phyloP scores from a whole-genome alignment of 208 protist genomes.

The Crithidia expoeki region DNA sequence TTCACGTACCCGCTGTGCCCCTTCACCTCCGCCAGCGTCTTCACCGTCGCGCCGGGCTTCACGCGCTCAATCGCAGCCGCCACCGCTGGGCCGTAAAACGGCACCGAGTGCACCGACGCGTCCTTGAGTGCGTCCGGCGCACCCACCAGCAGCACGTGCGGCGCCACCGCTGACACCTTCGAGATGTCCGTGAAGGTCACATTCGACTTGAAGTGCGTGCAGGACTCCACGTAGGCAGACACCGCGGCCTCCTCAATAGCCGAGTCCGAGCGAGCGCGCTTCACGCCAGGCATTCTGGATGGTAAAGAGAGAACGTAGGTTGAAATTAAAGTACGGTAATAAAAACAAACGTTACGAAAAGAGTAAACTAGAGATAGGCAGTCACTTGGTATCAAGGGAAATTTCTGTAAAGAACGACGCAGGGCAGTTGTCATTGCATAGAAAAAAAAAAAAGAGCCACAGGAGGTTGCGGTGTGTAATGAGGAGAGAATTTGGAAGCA shows the following conservation, averaged over 20 bases:
- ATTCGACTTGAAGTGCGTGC: slow-evolving; percentile 59
- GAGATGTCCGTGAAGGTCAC: slow-evolving; percentile 58
- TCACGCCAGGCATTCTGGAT: slow-evolving; percentile 14
- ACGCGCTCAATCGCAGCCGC: slow-evolving; percentile 58
- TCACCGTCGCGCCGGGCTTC: slow-evolving; percentile 33
- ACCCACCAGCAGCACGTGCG: slow-evolving; percentile 62
- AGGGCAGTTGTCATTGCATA: too few relatives aligned
- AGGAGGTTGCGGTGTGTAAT: too few relatives aligned
- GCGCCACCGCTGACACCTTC: slow-evolving; percentile 33
- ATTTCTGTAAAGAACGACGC: too few relatives aligned
- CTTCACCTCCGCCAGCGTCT: slow-evolving; percentile 32
- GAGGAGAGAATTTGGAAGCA: too few relatives aligned
- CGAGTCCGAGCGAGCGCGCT: slow-evolving; percentile 42
- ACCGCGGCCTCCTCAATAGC: slow-evolving; percentile 39
- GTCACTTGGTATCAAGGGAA: too few relatives aligned
- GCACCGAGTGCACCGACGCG: slow-evolving; percentile 39
- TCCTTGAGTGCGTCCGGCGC: slow-evolving; percentile 49
- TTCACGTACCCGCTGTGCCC: slow-evolving; percentile 29
- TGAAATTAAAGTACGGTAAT: not conserved
- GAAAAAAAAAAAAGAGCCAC: too few relatives aligned
- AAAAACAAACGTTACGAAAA: too few relatives aligned
- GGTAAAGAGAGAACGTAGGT: not conserved
- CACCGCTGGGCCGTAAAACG: slow-evolving; percentile 59
- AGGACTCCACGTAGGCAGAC: slow-evolving; percentile 50
- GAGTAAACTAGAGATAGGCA: too few relatives aligned